phyloP scores from a whole-genome alignment of 2,329 filamentous ascomycete species.

The Geosmithia putterillii region DNA sequence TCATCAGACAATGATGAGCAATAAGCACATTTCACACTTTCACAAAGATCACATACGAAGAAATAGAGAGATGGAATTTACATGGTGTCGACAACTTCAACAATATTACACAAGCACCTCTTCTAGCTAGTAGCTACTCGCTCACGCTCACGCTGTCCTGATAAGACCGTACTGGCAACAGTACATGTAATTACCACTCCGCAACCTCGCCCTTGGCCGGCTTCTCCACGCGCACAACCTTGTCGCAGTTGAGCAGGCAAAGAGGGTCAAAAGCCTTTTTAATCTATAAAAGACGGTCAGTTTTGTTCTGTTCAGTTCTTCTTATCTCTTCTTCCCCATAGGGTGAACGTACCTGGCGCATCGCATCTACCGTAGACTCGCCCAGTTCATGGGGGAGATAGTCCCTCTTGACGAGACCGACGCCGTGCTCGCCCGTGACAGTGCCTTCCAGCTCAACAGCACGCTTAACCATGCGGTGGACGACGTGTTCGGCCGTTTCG shows the following conservation, averaged over 20 bases:
- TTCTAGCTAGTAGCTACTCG: not conserved
- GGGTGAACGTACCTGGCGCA: constrained; percentile 54
- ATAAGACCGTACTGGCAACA: not conserved
- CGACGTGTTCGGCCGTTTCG: constrained; percentile 53
- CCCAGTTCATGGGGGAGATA: constrained; percentile 72
- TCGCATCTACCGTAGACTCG: constrained; percentile 61
- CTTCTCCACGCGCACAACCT: constrained; percentile 49
- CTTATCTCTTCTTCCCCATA: not conserved
- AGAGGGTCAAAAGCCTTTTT: constrained; percentile 73
- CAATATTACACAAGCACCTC: not conserved
- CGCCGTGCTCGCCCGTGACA: constrained; percentile 75
- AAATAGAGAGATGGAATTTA: not conserved
- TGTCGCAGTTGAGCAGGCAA: constrained; percentile 57
- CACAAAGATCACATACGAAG: not conserved
- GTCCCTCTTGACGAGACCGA: constrained; percentile 75
- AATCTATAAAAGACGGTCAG: constrained; percentile 33
- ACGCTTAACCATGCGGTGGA: constrained; percentile 76
- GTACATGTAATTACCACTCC: constrained; percentile 23
- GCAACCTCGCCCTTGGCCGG: constrained; percentile 27
- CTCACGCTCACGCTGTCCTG: not conserved
- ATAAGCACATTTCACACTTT: no score
- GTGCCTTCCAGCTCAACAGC: constrained; percentile 79
- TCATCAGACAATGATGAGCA: no score
- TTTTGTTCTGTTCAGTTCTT: not conserved
- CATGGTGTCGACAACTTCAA: not conserved